Evolutionary conservation across 371 early-diverging fungal genomes (phyloP), one percentile per base, ranked within the genome.

Genomic region (Phascolomyces articulosus): DNA sequence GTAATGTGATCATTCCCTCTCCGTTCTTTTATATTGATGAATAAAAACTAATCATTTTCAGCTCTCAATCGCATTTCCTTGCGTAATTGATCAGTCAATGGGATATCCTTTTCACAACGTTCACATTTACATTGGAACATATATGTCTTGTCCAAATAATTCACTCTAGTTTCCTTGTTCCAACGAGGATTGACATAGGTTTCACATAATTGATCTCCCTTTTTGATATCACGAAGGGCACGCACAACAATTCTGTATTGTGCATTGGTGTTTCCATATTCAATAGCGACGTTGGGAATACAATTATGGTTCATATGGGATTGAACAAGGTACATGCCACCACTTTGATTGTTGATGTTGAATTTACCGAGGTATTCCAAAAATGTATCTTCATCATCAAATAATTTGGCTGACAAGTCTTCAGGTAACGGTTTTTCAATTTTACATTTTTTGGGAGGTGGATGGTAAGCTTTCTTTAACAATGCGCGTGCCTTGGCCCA

Each of bases 311-410:
- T 87, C 69, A 87, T 75, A 13, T 85, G 84, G 0, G 87, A 85
- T 28, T 89, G 89, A 26, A 87, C 73, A 24, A 87, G 69, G 65
- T 86, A 89, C 69, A 89, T 68, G 56, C 89, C 89, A 49, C 89
- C 89, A 54, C 84, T 85, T 65, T 89, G 89, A 65, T 89, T 87
- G 68, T 89, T 89, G 67, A 89, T 82, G 69, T 87, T 86, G 75
- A 85, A 89, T 65, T 86, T 82, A 49, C 89, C 89, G 21, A 89
- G 68, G 58, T 82, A 84, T 24, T 84, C 78, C 51, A 89, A 75
- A 63, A 85, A 89, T 2, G 85, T 85, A 40, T 83, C 79, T 55
- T 80, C 80, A 61, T 86, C 80, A 8, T 86, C 79, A 65, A 89
- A 87, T 23, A 87, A 62, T 16, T 72, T 60, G 13, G 72, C 61